Evolutionary conservation across 2,329 filamentous ascomycete genomes (phyloP), one percentile per base, ranked within the genome.

Genomic region (Fusarium veterinarium): DNA sequence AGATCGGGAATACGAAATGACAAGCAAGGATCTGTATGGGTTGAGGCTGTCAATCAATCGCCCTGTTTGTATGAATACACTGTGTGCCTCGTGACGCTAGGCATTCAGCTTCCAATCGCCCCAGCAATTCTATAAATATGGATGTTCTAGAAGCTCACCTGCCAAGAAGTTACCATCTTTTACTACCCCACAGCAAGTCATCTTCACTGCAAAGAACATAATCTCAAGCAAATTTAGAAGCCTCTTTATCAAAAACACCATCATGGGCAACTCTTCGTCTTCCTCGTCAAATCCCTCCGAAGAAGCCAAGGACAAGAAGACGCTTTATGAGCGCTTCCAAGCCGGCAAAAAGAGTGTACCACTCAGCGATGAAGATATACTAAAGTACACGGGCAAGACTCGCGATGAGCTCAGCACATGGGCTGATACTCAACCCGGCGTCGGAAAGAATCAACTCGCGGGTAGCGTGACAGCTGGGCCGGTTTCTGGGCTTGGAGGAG

Each of bases 321-420:
- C 78, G 12, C 67, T 82, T 35, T 82, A 80, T 72, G 74, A 77
- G 38, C 77, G 79, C 60, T 78, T 74, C 64, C 77, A 80, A 56
- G 78, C 79, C 49, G 76, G 77, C 45, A 83, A 82, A 70, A 75
- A 73, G 41, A 73, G 77, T 49, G 57, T 64, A 16, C 72, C 75
- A 28, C 78, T 82, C 49, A 81, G 78, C 68, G 82, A 84, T 64
- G 81, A 82, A 16, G 83, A 84, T 67, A 71, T 85, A 33, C 55
- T 77, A 33, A 83, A 83, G 67, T 83, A 84, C 78, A 84, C 83
- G 38, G 83, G 83, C 73, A 84, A 80, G 71, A 75, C 74, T 35
- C 79, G 80, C 42, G 77, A 76, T 4, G 76, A 81, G 72, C 76
- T 85, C 57, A 75, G 78, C 28, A 38, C 74, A 5, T 84, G 83